Evolutionary conservation across 495 filamentous ascomycete species (phyloP), one percentile per base, ranked within the genome.

Genomic region (Friedmanniomyces endolithicus): DNA sequence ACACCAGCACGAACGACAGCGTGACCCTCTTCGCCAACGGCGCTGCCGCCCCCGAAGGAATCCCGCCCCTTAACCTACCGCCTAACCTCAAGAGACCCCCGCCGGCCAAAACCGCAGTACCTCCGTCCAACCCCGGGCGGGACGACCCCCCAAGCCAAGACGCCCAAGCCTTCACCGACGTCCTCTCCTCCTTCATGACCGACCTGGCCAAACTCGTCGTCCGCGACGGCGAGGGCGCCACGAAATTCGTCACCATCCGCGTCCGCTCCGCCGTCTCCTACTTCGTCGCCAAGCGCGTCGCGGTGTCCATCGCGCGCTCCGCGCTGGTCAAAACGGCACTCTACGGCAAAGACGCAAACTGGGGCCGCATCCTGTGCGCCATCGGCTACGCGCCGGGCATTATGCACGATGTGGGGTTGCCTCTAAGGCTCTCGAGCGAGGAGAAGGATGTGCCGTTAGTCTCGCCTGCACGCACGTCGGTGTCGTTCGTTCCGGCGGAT

Each of bases 291-390:
- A 48, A 49, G 20, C 66, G 59, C 25, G 70, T 96, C 53, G 94
- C 90, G 20, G 83, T 80, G 50, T 87, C 85, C 35, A 95, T 97
- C 70, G 89, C 92, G n/a, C 81, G 85, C 37, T 94, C 88, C 6
- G 87, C 94, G 19, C 78, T 99, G 41, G 90, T 99, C 44, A 99
- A 97, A 75, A 97, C 94, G 0, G 92, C 94, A 0, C 75, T 99
- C 33, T 97, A 97, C 67, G 92, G 92, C 49, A 85, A 88, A 63
- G 94, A 99, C 65, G 92, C 92, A 1, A 99, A 99, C 75, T 97
- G 94, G 90, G 89, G 92, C 35, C 88, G 94, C 20, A 95, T 98
- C 54, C 76, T 97, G 22, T 97, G 94, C 70, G 92, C 92, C 1
- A 86, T 88, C 24, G 92, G 92, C 4, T 97, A 97, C 63, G 85